These are phyloP conservation scores for Brassica hybrid DNA, from an alignment of 441 rosid species.

Conservation along the genomic window DNA sequence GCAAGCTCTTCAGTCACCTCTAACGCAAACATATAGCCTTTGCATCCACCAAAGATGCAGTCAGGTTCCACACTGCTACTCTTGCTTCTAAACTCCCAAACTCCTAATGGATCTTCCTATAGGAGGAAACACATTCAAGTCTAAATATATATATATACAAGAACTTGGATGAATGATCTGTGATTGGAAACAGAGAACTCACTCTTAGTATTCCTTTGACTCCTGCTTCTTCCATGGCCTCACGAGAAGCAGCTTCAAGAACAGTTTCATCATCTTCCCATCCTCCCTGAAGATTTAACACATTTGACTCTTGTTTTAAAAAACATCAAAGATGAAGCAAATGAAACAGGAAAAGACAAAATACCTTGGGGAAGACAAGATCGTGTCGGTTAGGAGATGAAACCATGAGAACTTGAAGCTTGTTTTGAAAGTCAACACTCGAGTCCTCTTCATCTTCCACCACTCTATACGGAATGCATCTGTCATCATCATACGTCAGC, in stretches of 20 bases:
- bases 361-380: conserved; percentile 83
- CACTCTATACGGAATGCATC: conserved; percentile 68
- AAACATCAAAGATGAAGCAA: not conserved
- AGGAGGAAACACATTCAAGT: not conserved
- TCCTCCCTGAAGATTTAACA: conserved; percentile 63
- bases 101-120: conserved; percentile 73
- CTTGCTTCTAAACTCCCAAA: conserved; percentile 89
- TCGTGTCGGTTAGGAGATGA: conserved; percentile 75
- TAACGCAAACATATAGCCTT: conserved; percentile 81
- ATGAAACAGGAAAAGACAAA: conserved; percentile 6
- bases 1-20: conserved; percentile 81
- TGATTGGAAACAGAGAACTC: not conserved
- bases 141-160: not conserved
- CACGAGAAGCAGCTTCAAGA: conserved; percentile 89
- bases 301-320: not conserved
- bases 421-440: conserved; percentile 41
- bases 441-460: conserved; percentile 45
- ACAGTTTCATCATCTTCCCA: conserved; percentile 95
- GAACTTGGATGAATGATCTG: not conserved
- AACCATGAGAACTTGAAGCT: conserved; percentile 65
- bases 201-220: conserved; percentile 79
- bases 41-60: conserved; percentile 63
- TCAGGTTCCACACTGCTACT: conserved; percentile 53
- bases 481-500: conserved; percentile 35
- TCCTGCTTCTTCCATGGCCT: conserved; percentile 94